Percentiles rank a stretch among this genome's conserved stretches.
These are phyloP conservation scores for Aspergillus hortae DNA, from an alignment of 2,329 filamentous ascomycete species.

Conservation along the genomic window DNA sequence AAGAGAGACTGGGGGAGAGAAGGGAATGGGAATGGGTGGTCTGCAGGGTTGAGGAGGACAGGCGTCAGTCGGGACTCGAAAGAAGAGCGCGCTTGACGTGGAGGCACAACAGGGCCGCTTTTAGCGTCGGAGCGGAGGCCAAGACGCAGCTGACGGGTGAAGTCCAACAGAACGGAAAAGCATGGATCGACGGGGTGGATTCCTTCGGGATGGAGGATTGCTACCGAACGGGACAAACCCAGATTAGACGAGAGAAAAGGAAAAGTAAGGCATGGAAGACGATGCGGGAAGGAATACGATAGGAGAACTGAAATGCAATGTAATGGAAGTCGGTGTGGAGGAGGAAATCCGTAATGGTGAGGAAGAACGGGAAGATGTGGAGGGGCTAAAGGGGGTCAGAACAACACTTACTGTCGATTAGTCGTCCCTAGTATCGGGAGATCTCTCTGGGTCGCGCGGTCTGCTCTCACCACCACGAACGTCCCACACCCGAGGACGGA, in stretches of 20 bases:
- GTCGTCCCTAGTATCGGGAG: conserved; percentile 15
- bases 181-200: conserved; percentile 27
- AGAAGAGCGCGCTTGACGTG: conserved; percentile 28
- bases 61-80: conserved; percentile 19
- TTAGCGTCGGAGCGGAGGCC: conserved; percentile 33
- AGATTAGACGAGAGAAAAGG: conserved; percentile 12
- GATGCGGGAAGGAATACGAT: not conserved
- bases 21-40: conserved; percentile 1
- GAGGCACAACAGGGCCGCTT: conserved; percentile 29
- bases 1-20: not conserved
- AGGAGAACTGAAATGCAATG: conserved; percentile 7
- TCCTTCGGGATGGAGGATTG: not conserved
- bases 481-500: conserved; percentile 13
- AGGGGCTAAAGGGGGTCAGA: conserved; percentile 30
- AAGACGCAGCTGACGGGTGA: conserved; percentile 34
- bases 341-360: conserved; percentile 6
- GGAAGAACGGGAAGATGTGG: conserved; percentile 28
- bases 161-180: conserved; percentile 25
- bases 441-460: not conserved
- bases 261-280: conserved; percentile 12
- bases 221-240: too few species aligned
- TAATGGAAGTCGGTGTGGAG: conserved; percentile 1
- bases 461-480: conserved; percentile 6
- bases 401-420: conserved; percentile 19
- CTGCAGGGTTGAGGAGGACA: conserved; percentile 12